These are phyloP conservation scores for Eucalyptus pauciflora DNA, from an alignment of 345 rosid genomes.

Conservation along the genomic window DNA sequence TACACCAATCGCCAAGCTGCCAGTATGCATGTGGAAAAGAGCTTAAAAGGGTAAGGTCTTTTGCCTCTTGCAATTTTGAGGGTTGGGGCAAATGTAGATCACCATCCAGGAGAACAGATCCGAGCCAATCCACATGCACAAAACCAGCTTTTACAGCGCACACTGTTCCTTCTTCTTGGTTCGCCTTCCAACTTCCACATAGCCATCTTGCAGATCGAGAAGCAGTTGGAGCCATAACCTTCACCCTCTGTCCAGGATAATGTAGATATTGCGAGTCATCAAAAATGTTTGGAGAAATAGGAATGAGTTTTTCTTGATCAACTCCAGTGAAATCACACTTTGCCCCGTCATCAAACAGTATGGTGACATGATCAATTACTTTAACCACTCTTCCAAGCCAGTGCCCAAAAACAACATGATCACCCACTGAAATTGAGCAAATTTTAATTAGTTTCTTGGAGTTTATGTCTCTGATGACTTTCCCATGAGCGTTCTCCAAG, in stretches of 20 bases:
- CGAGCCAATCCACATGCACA: conserved; percentile 79
- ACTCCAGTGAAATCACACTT: conserved; percentile 42
- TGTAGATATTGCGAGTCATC: conserved; percentile 63
- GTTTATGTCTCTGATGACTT: conserved; percentile 36
- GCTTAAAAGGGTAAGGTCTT: conserved; percentile 46
- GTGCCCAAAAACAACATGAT: conserved; percentile 59
- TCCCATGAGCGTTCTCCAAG: conserved; percentile 55
- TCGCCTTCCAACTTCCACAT: conserved; percentile 63
- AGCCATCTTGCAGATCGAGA: conserved; percentile 64
- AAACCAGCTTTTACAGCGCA: conserved; percentile 47
- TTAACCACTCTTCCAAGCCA: conserved; percentile 78
- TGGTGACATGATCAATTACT: conserved; percentile 49
- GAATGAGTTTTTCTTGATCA: conserved; percentile 50
- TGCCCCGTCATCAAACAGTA: conserved; percentile 69
- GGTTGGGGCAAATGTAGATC: conserved; percentile 33
- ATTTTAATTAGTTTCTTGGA: conserved; percentile 51
- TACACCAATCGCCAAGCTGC: conserved; percentile 97
- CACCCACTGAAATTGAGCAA: conserved; percentile 55
- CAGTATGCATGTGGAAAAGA: conserved; percentile 66
- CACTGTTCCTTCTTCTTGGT: conserved; percentile 59
- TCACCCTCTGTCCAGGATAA: conserved; percentile 88
- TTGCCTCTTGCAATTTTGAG: conserved; percentile 35
- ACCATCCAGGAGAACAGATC: conserved; percentile 26
- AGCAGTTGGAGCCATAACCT: conserved; percentile 26
- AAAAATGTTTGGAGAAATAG: conserved; percentile 41